Percentiles rank a stretch among this genome's conserved stretches.
phyloP scores from a whole-genome alignment of 2,329 filamentous ascomycete species.

The Sodiomyces alkalinus region DNA sequence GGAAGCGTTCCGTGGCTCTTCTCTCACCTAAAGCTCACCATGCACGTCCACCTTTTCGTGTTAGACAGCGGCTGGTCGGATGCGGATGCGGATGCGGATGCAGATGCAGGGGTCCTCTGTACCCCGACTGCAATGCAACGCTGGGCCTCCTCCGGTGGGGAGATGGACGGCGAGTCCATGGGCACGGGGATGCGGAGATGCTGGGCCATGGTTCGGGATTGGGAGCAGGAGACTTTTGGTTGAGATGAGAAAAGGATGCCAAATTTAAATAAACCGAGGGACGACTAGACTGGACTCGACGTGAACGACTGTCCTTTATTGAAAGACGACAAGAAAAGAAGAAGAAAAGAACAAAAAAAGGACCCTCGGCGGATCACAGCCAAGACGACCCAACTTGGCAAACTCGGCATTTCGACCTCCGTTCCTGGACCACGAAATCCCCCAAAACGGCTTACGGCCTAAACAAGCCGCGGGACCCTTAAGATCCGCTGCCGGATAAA shows the following conservation, averaged over 20 bases:
- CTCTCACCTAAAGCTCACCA: conserved; percentile 39
- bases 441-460: not conserved
- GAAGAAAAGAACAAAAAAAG: too few relatives aligned
- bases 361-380: too few relatives aligned
- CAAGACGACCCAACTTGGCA: conserved; percentile 4
- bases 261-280: too few relatives aligned
- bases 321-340: too few relatives aligned
- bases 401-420: conserved; percentile 2
- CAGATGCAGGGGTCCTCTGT: conserved; percentile 1
- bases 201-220: conserved; percentile 28
- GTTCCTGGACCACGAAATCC: not conserved
- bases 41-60: conserved; percentile 39
- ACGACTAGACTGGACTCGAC: too few relatives aligned
- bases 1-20: conserved; percentile 41
- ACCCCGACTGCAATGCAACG: conserved; percentile 7
- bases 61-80: conserved; percentile 11
- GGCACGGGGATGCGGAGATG: conserved; percentile 44
- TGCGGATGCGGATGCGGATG: not conserved
- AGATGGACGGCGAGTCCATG: conserved; percentile 36
- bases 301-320: too few relatives aligned
- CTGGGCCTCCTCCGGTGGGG: conserved; percentile 23
- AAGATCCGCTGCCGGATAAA: conserved; percentile 1
- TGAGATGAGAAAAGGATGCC: too few relatives aligned
- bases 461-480: conserved; percentile 1
- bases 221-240: too few relatives aligned